Base-by-base conservation (phyloP, 2,329 filamentous ascomycete genomes). In the Cyanodermella asteris region DNA sequence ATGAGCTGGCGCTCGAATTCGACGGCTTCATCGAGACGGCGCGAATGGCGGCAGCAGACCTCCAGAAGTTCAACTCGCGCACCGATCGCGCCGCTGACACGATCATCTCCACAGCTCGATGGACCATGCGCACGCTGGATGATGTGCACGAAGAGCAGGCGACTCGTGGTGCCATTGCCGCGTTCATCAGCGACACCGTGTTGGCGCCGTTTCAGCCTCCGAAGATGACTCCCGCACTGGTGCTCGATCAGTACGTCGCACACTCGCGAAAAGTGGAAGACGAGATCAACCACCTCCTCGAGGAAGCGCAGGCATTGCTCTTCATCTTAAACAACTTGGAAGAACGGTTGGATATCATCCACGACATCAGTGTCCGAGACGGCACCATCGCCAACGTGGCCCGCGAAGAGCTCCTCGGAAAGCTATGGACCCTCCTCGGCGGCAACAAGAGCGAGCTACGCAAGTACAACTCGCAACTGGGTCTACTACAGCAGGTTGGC, bases 31-130 rank as follows among this genome's bases (percentile, higher is more conserved):
- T 87, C 35, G 65, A 72, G 7, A 67, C 64, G 1, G 69, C 72
- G 2, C 55, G 65, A 4, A 56, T 60, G 23, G 68, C 72, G 2
- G 65, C 72, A 4, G 55, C 59, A 22, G 67, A 75, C 28, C 56
- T 87, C 4, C 69, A 72, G 31, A 62, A 59, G 29, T 87, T 82
- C 57, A 82, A 82, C 47, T 68, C 64, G 1, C 70, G 73, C 36
- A 71, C 82, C 34, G 73, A 73, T 4, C 60, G 66, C 7, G 69
- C 72, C 2, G 68, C 82, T 18, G 76, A 84, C 39, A 64, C 64
- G 18, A 68, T 82, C 24, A 69, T 82, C 30, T 63, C 59, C 32
- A 77, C 74, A 28, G 81, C 78, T 39, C 63, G 64, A 27, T 81
- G 72, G 72, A 82, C 76, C 1, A 60, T 70, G 23, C 59, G 67